A percentile compares a stretch with the other conserved stretches of the same genome.
These are phyloP conservation scores for Phytophthora pinifolia DNA, from an alignment of 352 stramenopile genomes.

Conservation along the genomic window DNA sequence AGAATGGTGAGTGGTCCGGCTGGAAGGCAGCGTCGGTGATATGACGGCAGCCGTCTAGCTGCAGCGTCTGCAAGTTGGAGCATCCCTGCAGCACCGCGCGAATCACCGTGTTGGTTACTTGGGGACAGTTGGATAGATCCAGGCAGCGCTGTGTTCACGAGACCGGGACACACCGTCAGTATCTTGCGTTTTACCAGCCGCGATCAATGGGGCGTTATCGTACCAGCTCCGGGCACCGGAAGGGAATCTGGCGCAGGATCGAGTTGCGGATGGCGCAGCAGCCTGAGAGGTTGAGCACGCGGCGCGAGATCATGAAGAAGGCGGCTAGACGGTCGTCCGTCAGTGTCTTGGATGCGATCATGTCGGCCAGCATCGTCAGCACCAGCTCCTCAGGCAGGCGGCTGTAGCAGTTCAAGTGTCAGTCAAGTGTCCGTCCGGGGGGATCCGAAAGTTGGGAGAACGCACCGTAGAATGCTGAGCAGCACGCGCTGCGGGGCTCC, in stretches of 20 bases:
- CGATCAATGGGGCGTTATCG: slow-evolving; percentile 1
- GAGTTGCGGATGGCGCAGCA: slow-evolving; percentile 86
- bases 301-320: slow-evolving; percentile 80
- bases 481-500: slow-evolving; percentile 59
- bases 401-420: slow-evolving; percentile 26
- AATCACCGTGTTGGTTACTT: slow-evolving; percentile 88
- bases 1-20: slow-evolving; percentile 74
- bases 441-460: slow-evolving; percentile 3
- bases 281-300: slow-evolving; percentile 68
- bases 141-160: slow-evolving; percentile 56
- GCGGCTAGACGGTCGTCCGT: slow-evolving; percentile 81
- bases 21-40: slow-evolving; percentile 89
- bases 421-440: not conserved
- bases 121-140: slow-evolving; percentile 82
- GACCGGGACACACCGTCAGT: not conserved
- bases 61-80: slow-evolving; percentile 69
- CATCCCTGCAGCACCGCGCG: slow-evolving; percentile 80
- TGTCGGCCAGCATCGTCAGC: slow-evolving; percentile 65
- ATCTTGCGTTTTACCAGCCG: not conserved
- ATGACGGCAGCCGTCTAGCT: slow-evolving; percentile 83
- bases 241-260: slow-evolving; percentile 84
- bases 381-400: slow-evolving; percentile 82
- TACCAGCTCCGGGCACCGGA: slow-evolving; percentile 80
- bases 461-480: slow-evolving; percentile 61
- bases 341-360: slow-evolving; percentile 72